Evolutionary conservation across 2,329 filamentous ascomycete species (phyloP), one percentile per base, ranked within the genome.

Genomic region (Fusarium begoniae): DNA sequence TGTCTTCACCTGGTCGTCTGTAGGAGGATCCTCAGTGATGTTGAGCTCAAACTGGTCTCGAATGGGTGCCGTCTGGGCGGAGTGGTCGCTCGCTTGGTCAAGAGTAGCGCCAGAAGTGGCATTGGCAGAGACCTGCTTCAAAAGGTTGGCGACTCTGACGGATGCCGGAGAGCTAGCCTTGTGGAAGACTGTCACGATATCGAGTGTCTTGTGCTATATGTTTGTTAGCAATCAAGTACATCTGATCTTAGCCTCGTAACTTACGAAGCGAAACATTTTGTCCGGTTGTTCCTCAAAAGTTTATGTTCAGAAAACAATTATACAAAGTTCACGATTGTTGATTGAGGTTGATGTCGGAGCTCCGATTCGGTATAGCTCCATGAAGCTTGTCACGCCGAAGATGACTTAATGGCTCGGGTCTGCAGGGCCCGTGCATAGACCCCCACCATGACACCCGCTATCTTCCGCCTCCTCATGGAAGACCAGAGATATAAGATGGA

Each of bases 111-210:
- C 87, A 68, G 91, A 87, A 38, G 89, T 83, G 18, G 94, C 91
- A 54, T 90, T 90, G 54, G 92, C 91, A 32, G 93, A 93, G 38
- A 91, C 89, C 84, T 96, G 91, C 85, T 96, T 97, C 69, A 98
- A 90, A 60, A 97, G 85, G 47, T 90, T 92, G 70, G 92, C 90
- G 38, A 93, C 92, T 69, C 92, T 90, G 57, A 90, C 86, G 8
- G 95, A 98, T 73, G 92, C 88, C 28, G 92, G 89, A 61, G 90
- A 89, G 78, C 87, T 89, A 66, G 96, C 90, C 83, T 94, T 93
- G 89, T 98, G 95, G 88, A 98, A 99, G 87, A 99, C 92, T 70
- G 96, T 98, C 81, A 98, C 90, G 76, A 97, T 94, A 86, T 98
- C 95, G 83, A 94, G 89, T 75, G 92, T 89, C 87, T 94, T 95